A percentile compares a stretch with the other conserved stretches of the same genome.
Evolutionary conservation across 108 stramenopile genomes (phyloP).

Genomic region (Chaetoceros muelleri): DNA sequence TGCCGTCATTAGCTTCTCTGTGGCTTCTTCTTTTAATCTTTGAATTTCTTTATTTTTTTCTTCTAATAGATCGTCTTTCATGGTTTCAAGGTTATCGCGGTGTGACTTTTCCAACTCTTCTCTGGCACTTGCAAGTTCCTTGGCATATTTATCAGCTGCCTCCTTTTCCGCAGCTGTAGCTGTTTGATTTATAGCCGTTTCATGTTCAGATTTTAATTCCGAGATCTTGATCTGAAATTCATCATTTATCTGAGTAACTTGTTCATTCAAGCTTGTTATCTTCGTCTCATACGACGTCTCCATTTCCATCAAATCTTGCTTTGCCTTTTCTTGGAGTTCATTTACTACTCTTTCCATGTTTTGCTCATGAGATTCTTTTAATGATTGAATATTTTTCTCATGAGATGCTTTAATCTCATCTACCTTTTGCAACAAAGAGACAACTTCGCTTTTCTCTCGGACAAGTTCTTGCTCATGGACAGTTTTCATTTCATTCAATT

Average conservation of each 20-base stretch:
- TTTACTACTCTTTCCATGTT: background rate
- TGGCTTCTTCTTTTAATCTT: conserved; percentile 1
- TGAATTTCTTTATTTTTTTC: too few relatives aligned
- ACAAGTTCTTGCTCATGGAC: too few relatives aligned
- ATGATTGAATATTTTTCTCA: conserved; percentile 3
- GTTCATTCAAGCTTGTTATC: too few relatives aligned
- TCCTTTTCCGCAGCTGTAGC: conserved; percentile 6
- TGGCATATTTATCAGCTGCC: too few relatives aligned
- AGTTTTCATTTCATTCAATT: too few relatives aligned
- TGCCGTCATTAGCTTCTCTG: conserved; percentile 5
- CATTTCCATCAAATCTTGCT: background rate
- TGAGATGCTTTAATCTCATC: background rate
- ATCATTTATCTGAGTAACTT: too few relatives aligned
- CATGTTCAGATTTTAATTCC: too few relatives aligned
- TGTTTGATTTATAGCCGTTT: too few relatives aligned
- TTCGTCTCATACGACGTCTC: background rate
- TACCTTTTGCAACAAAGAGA: conserved; percentile 1
- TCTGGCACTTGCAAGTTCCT: conserved; percentile 19
- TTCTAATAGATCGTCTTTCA: conserved; percentile 9
- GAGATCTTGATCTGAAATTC: too few relatives aligned
- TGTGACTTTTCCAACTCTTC: conserved; percentile 15
- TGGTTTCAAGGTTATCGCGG: conserved; percentile 8
- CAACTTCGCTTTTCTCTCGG: too few relatives aligned
- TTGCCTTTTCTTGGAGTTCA: background rate
- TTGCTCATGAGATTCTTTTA: background rate